phyloP scores from a whole-genome alignment of 805 yeast species.

The Myxozyma lipomycoides region DNA sequence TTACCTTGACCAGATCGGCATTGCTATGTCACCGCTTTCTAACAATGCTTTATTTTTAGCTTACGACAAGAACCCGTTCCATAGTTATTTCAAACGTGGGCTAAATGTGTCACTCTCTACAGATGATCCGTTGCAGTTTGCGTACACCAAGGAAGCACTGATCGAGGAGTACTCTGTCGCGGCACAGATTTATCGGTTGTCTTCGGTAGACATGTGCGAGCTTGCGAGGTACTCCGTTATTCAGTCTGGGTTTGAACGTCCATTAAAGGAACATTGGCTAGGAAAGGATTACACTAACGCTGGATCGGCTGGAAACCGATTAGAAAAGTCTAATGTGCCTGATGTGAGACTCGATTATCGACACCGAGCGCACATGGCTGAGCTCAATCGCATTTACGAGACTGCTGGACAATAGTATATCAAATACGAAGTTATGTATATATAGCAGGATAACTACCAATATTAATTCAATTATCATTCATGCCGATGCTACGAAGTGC shows the following conservation, averaged over 20 bases:
- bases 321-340: constrained; percentile 94
- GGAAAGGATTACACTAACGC: constrained; percentile 54
- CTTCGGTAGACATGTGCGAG: constrained; percentile 96
- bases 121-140: constrained; percentile 96
- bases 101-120: constrained; percentile 91
- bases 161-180: constrained; percentile 98
- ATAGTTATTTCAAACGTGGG: constrained; percentile 85
- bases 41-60: constrained; percentile 94
- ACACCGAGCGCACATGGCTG: constrained; percentile 75
- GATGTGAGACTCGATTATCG: constrained; percentile 80
- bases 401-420: background rate
- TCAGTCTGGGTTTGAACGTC: constrained; percentile 91
- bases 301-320: constrained; percentile 79
- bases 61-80: constrained; percentile 96
- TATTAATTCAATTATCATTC: background rate
- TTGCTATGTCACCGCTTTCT: constrained; percentile 97
- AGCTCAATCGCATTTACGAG: constrained; percentile 38
- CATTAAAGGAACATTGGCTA: constrained; percentile 86
- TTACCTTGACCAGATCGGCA: constrained; percentile 90
- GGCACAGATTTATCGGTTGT: constrained; percentile 91
- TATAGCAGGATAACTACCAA: no score
- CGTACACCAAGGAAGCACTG: constrained; percentile 94
- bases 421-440: no score
- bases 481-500: background rate
- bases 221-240: constrained; percentile 86